These are phyloP conservation scores for Beta lomatogona DNA, from an alignment of 179 eudicot species.

Conservation along the genomic window DNA sequence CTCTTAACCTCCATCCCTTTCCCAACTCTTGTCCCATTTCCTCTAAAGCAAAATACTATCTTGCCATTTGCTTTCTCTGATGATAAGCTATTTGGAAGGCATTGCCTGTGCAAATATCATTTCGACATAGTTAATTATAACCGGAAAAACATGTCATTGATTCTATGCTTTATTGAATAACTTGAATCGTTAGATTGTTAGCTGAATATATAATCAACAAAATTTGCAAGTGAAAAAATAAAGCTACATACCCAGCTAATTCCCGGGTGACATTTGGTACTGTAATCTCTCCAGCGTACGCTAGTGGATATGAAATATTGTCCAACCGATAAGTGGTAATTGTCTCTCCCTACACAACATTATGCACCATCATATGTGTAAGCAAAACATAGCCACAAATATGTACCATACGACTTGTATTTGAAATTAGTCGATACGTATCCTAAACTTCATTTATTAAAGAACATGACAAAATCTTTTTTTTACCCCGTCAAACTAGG, in stretches of 20 bases:
- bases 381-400: not conserved
- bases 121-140: not conserved
- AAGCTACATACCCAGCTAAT: conserved; percentile 51
- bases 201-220: not conserved
- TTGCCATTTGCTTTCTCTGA: conserved; percentile 61
- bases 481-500: too few relatives aligned
- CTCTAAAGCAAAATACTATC: conserved; percentile 76
- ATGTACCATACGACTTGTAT: not conserved
- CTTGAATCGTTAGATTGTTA: not conserved
- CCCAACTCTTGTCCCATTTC: conserved; percentile 67
- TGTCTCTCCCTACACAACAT: conserved; percentile 63
- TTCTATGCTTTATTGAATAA: not conserved
- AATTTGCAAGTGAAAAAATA: not conserved
- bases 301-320: conserved; percentile 67
- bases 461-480: too few relatives aligned
- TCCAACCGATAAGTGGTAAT: conserved; percentile 59
- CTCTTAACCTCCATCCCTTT: conserved; percentile 81
- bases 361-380: not conserved
- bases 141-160: too few relatives aligned
- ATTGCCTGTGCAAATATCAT: conserved; percentile 34
- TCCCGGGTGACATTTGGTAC: conserved; percentile 45
- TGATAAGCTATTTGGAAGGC: conserved; percentile 73
- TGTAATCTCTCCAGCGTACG: conserved; percentile 66
- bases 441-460: too few relatives aligned
- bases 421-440: too few relatives aligned